Base-by-base conservation (phyloP, 805 yeast species). In the Yarrowia keelungensis region DNA sequence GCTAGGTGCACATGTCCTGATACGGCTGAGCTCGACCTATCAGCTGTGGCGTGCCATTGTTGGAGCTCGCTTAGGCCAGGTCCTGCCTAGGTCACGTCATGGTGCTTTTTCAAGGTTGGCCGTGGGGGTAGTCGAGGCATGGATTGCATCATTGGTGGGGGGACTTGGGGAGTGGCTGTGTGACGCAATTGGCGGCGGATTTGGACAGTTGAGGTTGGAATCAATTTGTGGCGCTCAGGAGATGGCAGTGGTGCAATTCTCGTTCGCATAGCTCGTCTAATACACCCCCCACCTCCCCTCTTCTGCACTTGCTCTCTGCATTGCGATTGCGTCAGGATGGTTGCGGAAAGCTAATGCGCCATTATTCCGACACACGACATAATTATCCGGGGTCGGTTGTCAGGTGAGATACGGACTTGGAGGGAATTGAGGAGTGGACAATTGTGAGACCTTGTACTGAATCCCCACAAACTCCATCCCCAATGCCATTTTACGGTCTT, bases 291-390 rank as follows among this genome's bases (percentile, higher is more conserved):
- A 5, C 10, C n/a, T 14, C 16, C 7, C n/a, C 39, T 35, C 59
- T 15, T 16, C 35, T 2, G 15, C 38, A 38, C 3, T 14, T 22
- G 59, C 59, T 51, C 9, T 16, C 58, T 51, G 35, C 43, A 53
- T 38, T 36, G 43, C 58, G 58, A 53, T 53, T 36, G 58, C 58
- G 58, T 53, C 58, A 53, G 59, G 36, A 12, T 39, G 59, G 32
- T 53, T 39, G 59, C 58, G 58, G 38, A 53, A 53, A 36, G 42
- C 59, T 53, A 53, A 53, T 53, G 59, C 59, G 59, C 4, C 59
- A 53, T 53, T 53, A 53, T 53, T 53, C 59, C 45, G 45, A 38
- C 32, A 26, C 11, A 39, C 58, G 45, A 12, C 32, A 14, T 36
- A 51, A 51, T 51, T 53, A 38, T 53, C 59, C 59, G 59, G 22